Evolutionary conservation across 2,329 filamentous ascomycete species (phyloP).

Genomic region (Colletotrichum salicis): DNA sequence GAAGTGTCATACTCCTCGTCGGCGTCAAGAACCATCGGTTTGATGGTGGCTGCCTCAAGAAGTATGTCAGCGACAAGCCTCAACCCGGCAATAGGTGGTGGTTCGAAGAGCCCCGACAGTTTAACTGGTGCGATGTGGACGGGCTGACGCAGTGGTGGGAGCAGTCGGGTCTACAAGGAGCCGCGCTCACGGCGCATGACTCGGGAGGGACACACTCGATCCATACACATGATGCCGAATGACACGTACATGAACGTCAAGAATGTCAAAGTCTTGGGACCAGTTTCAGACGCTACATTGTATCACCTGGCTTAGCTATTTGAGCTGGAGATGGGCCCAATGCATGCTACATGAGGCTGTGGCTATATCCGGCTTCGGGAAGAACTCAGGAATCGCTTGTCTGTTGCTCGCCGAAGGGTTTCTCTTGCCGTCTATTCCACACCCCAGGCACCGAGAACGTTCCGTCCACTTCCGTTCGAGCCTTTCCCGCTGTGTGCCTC

Average conservation of each 20-base stretch:
- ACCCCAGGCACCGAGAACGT: conserved; percentile 34
- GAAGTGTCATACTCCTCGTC: conserved; percentile 61
- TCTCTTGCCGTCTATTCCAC: conserved; percentile 5
- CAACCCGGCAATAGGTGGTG: conserved; percentile 57
- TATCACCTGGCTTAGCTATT: not conserved
- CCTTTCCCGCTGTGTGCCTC: conserved; percentile 6
- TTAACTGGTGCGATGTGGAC: conserved; percentile 62
- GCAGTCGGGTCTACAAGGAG: conserved; percentile 6
- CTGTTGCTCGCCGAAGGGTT: not conserved
- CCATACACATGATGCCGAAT: not conserved
- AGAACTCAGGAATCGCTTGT: not conserved
- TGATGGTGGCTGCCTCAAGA: conserved; percentile 58
- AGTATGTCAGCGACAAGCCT: conserved; percentile 53
- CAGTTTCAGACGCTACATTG: conserved; percentile 4
- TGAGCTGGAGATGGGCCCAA: not conserved
- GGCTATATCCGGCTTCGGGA: not conserved
- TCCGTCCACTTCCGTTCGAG: not conserved
- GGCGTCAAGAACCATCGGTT: conserved; percentile 69
- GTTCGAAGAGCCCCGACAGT: conserved; percentile 58
- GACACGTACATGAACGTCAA: not conserved
- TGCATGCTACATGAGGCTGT: not conserved
- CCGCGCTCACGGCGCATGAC: conserved; percentile 10
- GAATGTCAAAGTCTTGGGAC: conserved; percentile 3
- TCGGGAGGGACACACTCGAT: not conserved
- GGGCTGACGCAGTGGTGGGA: conserved; percentile 60